A percentile compares a stretch with the other conserved stretches of the same genome.
phyloP scores from a whole-genome alignment of 306 rosid species.

The Phaseolus lunatus region DNA sequence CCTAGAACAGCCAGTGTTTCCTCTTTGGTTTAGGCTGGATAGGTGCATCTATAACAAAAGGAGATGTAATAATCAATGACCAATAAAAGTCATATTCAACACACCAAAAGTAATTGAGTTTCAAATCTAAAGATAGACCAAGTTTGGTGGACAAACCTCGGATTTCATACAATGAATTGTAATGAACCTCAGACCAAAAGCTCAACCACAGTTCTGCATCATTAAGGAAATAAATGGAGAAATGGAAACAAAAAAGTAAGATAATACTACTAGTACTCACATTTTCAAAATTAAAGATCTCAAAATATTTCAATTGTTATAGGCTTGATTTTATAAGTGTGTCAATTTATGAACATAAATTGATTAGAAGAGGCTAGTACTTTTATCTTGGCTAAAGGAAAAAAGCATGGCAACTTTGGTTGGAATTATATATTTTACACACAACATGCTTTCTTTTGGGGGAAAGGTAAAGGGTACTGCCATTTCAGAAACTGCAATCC shows the following conservation, averaged over 20 bases:
- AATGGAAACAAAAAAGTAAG: conserved; percentile 29
- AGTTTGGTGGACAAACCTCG: conserved; percentile 55
- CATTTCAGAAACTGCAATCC: not conserved
- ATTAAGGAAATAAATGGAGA: conserved; percentile 42
- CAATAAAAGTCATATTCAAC: not conserved
- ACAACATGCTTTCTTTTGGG: not conserved
- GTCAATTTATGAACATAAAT: not conserved
- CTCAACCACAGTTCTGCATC: conserved; percentile 92
- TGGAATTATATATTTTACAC: conserved; percentile 9
- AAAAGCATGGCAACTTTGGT: not conserved
- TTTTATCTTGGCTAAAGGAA: not conserved
- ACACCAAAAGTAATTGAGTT: conserved; percentile 1
- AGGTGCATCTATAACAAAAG: conserved; percentile 66
- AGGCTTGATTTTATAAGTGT: conserved; percentile 1
- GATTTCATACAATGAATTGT: conserved; percentile 76
- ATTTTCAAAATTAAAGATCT: not conserved
- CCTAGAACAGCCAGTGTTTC: conserved; percentile 90
- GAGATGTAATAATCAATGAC: conserved; percentile 38
- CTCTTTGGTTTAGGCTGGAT: conserved; percentile 66
- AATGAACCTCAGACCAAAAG: conserved; percentile 96
- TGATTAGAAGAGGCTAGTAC: not conserved
- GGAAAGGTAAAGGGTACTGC: not conserved
- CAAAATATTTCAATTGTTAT: not conserved
- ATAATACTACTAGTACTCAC: not conserved
- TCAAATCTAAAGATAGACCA: conserved; percentile 1